phyloP scores from a whole-genome alignment of 208 protist species.

The Crithidia brevicula region DNA sequence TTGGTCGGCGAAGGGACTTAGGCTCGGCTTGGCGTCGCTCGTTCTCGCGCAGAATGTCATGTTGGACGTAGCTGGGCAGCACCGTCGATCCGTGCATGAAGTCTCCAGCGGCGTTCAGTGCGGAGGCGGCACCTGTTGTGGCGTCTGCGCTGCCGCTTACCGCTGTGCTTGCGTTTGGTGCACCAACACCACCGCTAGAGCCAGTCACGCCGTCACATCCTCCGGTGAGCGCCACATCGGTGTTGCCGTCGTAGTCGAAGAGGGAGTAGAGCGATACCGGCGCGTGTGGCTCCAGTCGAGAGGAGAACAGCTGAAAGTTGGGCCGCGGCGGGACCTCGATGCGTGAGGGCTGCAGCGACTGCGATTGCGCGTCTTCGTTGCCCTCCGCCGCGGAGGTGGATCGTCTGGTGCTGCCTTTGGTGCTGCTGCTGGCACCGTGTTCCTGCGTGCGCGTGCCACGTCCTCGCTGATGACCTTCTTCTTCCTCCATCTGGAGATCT shows the following conservation, averaged over 20 bases:
- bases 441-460: not conserved
- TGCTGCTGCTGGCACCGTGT: not conserved
- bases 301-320: conserved; percentile 44
- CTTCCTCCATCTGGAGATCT: conserved; percentile 21
- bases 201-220: not conserved
- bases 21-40: conserved; percentile 36
- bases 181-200: not conserved
- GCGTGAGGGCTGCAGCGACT: not conserved
- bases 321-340: conserved; percentile 35
- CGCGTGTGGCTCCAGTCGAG: conserved; percentile 42
- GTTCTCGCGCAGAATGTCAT: conserved; percentile 35
- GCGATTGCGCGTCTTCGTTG: not conserved
- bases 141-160: not conserved
- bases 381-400: not conserved
- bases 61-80: conserved; percentile 36
- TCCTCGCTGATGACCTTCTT: not conserved
- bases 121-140: not conserved
- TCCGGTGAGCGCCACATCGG: not conserved
- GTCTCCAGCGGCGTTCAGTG: not conserved
- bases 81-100: not conserved
- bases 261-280: conserved; percentile 35
- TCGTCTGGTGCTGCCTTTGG: not conserved
- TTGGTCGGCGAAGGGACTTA: conserved; percentile 23
- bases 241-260: conserved; percentile 30
- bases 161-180: too few species aligned